A percentile compares a stretch with the other conserved stretches of the same genome.
These are phyloP conservation scores for Gelatoporia subvermispora DNA, from an alignment of 768 basidiomycete species.

Conservation along the genomic window DNA sequence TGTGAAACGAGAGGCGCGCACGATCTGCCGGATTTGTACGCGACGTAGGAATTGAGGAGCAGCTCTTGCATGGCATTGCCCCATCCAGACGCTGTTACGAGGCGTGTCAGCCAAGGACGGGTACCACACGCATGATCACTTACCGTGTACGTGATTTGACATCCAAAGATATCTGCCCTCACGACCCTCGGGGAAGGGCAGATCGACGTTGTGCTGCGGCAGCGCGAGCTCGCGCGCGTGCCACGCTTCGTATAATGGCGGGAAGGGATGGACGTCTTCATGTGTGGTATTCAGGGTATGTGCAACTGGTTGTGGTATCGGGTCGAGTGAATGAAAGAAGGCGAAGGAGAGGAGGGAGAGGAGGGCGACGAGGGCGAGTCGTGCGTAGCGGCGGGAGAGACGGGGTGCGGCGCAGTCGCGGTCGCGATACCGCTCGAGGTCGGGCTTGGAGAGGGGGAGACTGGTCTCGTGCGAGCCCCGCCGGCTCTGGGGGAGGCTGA, in stretches of 20 bases:
- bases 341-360: constrained; percentile 1
- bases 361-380: constrained; percentile 1
- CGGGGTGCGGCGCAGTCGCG: no score
- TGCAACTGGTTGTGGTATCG: background rate
- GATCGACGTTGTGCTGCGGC: constrained; percentile 20
- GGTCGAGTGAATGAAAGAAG: background rate
- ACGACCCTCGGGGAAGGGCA: constrained; percentile 19
- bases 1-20: constrained; percentile 17
- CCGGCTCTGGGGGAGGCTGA: background rate
- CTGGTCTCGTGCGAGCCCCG: no score
- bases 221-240: constrained; percentile 19
- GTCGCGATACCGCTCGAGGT: no score
- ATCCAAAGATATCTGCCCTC: constrained; percentile 13
- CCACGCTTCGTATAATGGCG: constrained; percentile 22
- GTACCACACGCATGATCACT: background rate
- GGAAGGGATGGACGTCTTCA: constrained; percentile 10
- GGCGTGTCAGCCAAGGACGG: constrained; percentile 16
- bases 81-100: constrained; percentile 33
- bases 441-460: no score
- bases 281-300: background rate
- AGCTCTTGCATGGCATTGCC: constrained; percentile 39
- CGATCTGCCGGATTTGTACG: constrained; percentile 33
- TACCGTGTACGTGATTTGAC: constrained; percentile 17
- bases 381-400: constrained; percentile 1
- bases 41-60: constrained; percentile 28